Percentiles rank a stretch among this genome's conserved stretches.
Conservation (phyloP, 2,329 filamentous ascomycete genomes). For the Verticillium tricorpus region DNA sequence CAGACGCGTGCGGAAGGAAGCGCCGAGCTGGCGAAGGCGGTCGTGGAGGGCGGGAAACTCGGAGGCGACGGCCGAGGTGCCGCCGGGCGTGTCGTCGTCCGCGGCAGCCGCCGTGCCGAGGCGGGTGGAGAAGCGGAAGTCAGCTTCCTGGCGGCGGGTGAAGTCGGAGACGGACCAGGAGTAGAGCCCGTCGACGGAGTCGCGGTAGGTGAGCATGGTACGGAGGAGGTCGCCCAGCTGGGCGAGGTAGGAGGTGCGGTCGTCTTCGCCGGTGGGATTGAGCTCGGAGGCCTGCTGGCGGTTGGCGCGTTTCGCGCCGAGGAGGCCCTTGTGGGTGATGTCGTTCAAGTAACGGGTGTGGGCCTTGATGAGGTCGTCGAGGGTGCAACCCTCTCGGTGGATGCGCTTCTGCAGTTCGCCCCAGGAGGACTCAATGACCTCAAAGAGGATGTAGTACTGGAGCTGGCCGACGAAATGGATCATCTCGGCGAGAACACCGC, state of each 20-base stretch:
- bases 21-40: conserved; percentile 66
- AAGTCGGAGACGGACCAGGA: conserved; percentile 94
- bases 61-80: conserved; percentile 46
- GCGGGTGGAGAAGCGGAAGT: conserved; percentile 66
- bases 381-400: conserved; percentile 77
- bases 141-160: conserved; percentile 80
- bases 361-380: conserved; percentile 91
- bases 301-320: conserved; percentile 62
- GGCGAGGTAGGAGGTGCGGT: conserved; percentile 73
- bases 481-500: conserved; percentile 92
- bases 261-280: conserved; percentile 51
- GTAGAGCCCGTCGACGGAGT: conserved; percentile 90
- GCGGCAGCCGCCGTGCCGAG: conserved; percentile 16
- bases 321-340: conserved; percentile 92
- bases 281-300: conserved; percentile 30
- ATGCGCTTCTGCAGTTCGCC: conserved; percentile 81
- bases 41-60: conserved; percentile 71
- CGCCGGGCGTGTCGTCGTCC: conserved; percentile 15
- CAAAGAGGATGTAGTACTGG: conserved; percentile 97
- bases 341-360: conserved; percentile 87
- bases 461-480: conserved; percentile 96
- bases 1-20: conserved; percentile 72
- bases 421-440: conserved; percentile 97
- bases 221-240: conserved; percentile 92
- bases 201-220: conserved; percentile 89